These are phyloP conservation scores for Suhomyces guaymorum DNA, from an alignment of 1,139 yeast genomes.

Conservation along the genomic window DNA sequence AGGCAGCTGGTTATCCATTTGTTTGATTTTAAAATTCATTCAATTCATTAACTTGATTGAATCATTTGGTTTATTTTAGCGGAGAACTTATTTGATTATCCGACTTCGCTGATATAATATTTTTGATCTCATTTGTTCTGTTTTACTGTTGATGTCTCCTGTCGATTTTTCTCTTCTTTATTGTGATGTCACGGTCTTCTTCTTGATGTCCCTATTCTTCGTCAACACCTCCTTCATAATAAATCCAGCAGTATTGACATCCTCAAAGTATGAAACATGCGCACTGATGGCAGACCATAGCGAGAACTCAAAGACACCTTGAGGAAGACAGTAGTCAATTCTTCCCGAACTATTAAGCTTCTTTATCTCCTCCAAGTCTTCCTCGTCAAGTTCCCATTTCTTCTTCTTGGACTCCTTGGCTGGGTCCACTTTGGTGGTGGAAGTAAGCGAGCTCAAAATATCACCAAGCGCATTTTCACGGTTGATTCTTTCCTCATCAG, in stretches of 20 bases:
- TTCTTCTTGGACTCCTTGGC: conserved; percentile 20
- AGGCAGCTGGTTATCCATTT: no score
- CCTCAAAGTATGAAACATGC: conserved; percentile 87
- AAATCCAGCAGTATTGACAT: conserved; percentile 80
- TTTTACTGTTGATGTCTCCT: no score
- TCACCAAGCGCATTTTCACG: conserved; percentile 50
- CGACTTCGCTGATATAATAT: no score
- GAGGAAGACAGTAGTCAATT: conserved; percentile 78
- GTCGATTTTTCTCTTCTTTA: no score
- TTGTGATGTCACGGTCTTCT: conserved; percentile 31
- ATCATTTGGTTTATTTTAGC: no score
- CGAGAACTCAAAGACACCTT: conserved; percentile 78
- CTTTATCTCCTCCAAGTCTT: conserved; percentile 37
- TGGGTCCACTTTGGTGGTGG: conserved; percentile 21
- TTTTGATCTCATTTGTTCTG: no score
- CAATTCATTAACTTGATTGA: no score
- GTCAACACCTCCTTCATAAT: conserved; percentile 56
- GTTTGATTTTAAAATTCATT: no score
- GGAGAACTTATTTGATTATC: no score
- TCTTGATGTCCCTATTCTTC: conserved; percentile 19
- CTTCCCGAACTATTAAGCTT: conserved; percentile 68
- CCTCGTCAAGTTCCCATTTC: conserved; percentile 23
- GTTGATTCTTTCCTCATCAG: conserved; percentile 24
- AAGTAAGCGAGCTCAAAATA: conserved; percentile 36
- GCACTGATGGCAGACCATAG: conserved; percentile 80